A percentile compares a stretch with the other conserved stretches of the same genome.
Evolutionary conservation across 306 rosid species (phyloP).

Genomic region (Clitoria ternatea): DNA sequence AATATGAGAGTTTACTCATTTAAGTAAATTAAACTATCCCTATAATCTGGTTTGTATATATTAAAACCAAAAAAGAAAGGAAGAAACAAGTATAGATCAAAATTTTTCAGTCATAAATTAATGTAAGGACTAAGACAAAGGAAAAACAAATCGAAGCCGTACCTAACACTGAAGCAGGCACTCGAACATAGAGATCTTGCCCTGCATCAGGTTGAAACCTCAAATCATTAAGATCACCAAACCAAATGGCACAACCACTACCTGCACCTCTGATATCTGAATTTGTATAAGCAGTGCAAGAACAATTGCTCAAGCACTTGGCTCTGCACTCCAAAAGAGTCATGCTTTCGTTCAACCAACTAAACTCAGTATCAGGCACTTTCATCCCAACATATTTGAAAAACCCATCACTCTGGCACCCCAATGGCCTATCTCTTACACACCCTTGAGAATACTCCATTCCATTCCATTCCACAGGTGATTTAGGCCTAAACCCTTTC

Average conservation of each 20-base stretch:
- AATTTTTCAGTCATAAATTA: no score
- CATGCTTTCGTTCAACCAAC: conserved; percentile 9
- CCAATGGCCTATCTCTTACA: not conserved
- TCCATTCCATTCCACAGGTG: not conserved
- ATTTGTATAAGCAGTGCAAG: conserved; percentile 30
- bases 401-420: conserved; percentile 31
- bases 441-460: conserved; percentile 26
- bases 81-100: no score
- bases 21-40: no score
- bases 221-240: conserved; percentile 33
- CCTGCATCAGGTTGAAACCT: conserved; percentile 32
- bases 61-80: no score
- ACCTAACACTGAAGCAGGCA: conserved; percentile 5
- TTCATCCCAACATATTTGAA: not conserved
- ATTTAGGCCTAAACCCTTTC: conserved; percentile 26
- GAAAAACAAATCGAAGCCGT: no score
- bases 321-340: not conserved
- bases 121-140: no score
- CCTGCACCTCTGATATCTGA: conserved; percentile 12
- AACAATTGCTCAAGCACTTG: conserved; percentile 18
- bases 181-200: conserved; percentile 44
- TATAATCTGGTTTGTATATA: no score
- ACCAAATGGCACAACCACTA: conserved; percentile 37
- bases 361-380: not conserved
- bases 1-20: no score